A percentile compares a stretch with the other conserved stretches of the same genome.
Evolutionary conservation across 345 rosid genomes (phyloP).

Genomic region (Cardamine occulta): DNA sequence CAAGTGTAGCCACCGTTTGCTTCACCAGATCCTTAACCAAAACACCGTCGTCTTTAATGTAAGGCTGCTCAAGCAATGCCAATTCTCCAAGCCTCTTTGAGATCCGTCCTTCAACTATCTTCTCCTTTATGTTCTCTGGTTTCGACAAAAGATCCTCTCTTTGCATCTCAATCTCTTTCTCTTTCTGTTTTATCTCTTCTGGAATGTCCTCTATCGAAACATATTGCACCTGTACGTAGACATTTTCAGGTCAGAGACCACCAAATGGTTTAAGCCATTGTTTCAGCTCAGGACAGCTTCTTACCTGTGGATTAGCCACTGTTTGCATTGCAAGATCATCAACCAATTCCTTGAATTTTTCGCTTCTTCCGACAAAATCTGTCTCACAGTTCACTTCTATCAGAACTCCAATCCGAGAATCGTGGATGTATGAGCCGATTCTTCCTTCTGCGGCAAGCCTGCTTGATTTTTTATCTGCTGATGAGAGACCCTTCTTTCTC

Average conservation of each 20-base stretch:
- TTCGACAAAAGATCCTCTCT: constrained; percentile 84
- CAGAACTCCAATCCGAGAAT: constrained; percentile 84
- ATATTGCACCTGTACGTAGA: constrained; percentile 55
- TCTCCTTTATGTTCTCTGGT: constrained; percentile 90
- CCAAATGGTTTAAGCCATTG: not conserved
- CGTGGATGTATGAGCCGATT: constrained; percentile 90
- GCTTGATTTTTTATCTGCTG: constrained; percentile 94
- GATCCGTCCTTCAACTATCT: constrained; percentile 83
- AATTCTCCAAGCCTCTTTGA: constrained; percentile 85
- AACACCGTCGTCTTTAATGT: constrained; percentile 67
- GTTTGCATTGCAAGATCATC: constrained; percentile 95
- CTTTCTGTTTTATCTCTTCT: constrained; percentile 57
- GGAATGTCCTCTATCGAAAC: constrained; percentile 75
- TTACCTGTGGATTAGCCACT: constrained; percentile 75
- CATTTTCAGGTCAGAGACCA: constrained; percentile 22
- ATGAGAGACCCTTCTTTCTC: constrained; percentile 90
- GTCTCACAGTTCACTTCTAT: constrained; percentile 96
- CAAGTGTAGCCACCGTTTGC: constrained; percentile 84
- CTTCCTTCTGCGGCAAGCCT: constrained; percentile 96
- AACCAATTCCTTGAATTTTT: constrained; percentile 83
- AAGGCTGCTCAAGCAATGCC: constrained; percentile 81
- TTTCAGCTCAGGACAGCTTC: constrained; percentile 18
- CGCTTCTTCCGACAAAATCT: constrained; percentile 92
- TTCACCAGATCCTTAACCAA: constrained; percentile 81
- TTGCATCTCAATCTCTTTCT: constrained; percentile 91